phyloP scores from a whole-genome alignment of 257 asterid species.

The Przewalskia tangutica region DNA sequence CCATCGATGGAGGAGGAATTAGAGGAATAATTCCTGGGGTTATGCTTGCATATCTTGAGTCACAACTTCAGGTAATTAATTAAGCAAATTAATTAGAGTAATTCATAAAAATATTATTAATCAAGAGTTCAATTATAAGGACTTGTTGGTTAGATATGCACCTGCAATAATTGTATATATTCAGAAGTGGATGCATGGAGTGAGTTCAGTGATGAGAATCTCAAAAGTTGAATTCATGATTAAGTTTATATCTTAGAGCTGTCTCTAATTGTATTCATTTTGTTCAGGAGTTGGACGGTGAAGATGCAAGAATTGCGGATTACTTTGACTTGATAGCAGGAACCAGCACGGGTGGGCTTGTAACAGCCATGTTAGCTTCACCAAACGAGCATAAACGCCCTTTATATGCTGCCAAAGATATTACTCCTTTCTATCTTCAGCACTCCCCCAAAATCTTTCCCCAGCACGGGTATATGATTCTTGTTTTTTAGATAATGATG shows the following conservation, averaged over 20 bases:
- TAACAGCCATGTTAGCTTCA: constrained; percentile 40
- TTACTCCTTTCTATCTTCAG: constrained; percentile 32
- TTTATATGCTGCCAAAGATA: constrained; percentile 43
- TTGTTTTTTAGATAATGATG: background rate
- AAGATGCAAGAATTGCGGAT: constrained; percentile 35
- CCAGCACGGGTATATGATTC: constrained; percentile 15
- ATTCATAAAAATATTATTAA: background rate
- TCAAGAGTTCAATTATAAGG: background rate
- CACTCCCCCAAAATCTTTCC: constrained; percentile 41
- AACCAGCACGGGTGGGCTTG: constrained; percentile 55
- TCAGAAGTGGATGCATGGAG: too few relatives aligned
- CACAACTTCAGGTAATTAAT: constrained; percentile 44
- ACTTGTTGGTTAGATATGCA: background rate
- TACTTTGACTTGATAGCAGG: constrained; percentile 52
- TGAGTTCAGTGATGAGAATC: background rate
- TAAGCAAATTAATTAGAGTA: background rate
- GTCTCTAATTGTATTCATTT: background rate
- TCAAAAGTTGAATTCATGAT: background rate
- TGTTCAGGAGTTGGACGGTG: constrained; percentile 38
- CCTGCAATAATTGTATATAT: too few relatives aligned
- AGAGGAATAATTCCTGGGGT: constrained; percentile 49
- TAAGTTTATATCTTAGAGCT: background rate
- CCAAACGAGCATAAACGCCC: constrained; percentile 37
- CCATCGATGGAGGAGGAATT: constrained; percentile 53
- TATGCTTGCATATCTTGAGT: constrained; percentile 35